Conservation (phyloP, 2,329 filamentous ascomycete species). For the Raffaelea ambrosiae region DNA sequence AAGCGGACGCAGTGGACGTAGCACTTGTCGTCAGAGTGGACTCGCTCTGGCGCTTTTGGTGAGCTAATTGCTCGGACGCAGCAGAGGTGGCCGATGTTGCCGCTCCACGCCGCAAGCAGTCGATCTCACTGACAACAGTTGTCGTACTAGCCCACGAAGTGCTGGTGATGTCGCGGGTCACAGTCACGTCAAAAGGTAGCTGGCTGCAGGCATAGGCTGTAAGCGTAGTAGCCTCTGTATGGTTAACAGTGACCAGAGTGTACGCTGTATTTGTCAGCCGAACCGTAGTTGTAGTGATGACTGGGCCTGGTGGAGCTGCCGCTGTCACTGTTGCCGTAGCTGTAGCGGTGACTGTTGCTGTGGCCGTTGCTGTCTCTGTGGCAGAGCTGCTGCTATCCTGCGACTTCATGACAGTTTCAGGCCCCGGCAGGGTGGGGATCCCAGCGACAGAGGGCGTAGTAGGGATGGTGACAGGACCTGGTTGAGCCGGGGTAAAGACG, state of each 20-base stretch:
- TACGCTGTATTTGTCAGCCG: constrained; percentile 20
- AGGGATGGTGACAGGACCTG: background rate
- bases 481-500: no score
- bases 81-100: no score
- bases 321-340: background rate
- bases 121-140: background rate
- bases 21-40: no score
- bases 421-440: no score
- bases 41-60: no score
- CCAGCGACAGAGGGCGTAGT: background rate
- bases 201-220: constrained; percentile 6
- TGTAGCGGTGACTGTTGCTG: background rate
- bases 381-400: background rate
- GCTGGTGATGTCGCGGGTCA: background rate
- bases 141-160: constrained; percentile 1
- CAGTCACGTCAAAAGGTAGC: constrained; percentile 7
- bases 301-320: background rate
- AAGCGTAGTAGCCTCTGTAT: constrained; percentile 2
- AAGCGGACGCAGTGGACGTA: background rate
- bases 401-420: no score
- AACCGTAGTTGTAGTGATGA: constrained; percentile 21
- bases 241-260: constrained; percentile 1
- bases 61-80: no score
- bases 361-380: background rate
- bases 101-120: background rate